Conservation (phyloP, 805 yeast species). For the Metschnikowia proteae region DNA sequence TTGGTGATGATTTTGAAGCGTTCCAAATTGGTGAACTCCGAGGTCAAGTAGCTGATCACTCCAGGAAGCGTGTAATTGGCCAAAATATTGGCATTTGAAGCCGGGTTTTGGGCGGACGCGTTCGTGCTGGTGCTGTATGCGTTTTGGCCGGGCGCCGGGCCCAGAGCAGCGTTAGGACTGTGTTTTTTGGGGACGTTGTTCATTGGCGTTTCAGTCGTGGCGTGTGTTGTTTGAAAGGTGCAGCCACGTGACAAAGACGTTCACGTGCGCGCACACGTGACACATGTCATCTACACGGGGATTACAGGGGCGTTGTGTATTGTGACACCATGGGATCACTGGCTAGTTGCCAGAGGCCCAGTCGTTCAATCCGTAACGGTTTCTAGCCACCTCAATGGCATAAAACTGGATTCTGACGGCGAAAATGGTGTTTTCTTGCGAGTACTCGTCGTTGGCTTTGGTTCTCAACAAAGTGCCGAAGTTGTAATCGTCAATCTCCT, state of each 20-base stretch:
- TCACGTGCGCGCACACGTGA: not conserved
- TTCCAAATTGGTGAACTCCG: conserved; percentile 49
- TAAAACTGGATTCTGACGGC: conserved; percentile 92
- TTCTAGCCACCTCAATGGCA: conserved; percentile 92
- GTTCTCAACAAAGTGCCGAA: conserved; percentile 90
- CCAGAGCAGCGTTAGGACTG: not conserved
- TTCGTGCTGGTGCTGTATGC: not conserved
- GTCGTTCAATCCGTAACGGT: conserved; percentile 84
- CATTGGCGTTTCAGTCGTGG: not conserved
- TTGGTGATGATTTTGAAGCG: conserved; percentile 46
- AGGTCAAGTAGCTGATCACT: conserved; percentile 53
- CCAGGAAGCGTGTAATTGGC: conserved; percentile 53
- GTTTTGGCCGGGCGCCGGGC: not conserved
- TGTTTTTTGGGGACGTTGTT: conserved; percentile 3
- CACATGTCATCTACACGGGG: not conserved
- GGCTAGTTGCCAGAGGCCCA: conserved; percentile 51
- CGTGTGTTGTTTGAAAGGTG: not conserved
- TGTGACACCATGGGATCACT: not conserved
- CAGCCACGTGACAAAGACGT: not conserved
- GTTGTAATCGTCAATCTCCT: conserved; percentile 85
- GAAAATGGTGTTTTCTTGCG: conserved; percentile 79
- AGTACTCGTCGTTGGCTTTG: conserved; percentile 69
- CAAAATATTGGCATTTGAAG: conserved; percentile 5
- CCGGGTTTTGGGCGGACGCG: not conserved
- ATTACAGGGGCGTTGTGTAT: not conserved